Evolutionary conservation across 257 asterid species (phyloP), one percentile per base, ranked within the genome.

Genomic region (Solanum appendiculatum): DNA sequence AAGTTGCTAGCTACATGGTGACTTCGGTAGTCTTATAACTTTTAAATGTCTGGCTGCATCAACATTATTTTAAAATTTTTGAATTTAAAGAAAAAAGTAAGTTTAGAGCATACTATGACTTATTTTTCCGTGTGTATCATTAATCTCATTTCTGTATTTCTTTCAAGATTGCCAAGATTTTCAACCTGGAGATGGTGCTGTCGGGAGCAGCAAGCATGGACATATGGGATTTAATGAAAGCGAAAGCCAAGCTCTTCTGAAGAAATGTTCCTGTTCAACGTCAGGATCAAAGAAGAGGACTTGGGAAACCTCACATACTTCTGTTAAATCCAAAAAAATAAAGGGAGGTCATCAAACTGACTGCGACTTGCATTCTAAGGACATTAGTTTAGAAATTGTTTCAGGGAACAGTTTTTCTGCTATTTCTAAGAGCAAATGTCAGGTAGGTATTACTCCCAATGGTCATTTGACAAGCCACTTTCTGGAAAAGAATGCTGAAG

Each of bases 231-330:
- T 34, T n/a, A 86, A 72, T 23, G 84, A 72, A 86, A 46, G 46
- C 18, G 84, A 86, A 86, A 54, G 42, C 82, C 83, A 64, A 20
- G n/a, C 54, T 42, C 33, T 37, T 86, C 88, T 73, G 89, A 90
- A 86, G 56, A 48, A 40, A 40, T 89, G 93, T 87, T 90, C 94
- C 58, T 92, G 91, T 88, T 90, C 95, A 33, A 60, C 87, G 46
- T 90, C 87, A 84, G 92, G 93, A 90, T 86, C 90, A 84, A 95
- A 91, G 75, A 96, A 91, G 90, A 94, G 98, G 91, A 86, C 82
- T 66, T 97, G 99, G 98, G 97, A 92, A 92, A 90, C 99, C 88
- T 91, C 98, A 74, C 86, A 88, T 70, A 92, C 98, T 86, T 97
- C 98, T n/a, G 82, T 95, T 90, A 95, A 91, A 90, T 95, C 98